phyloP scores from a whole-genome alignment of 768 basidiomycete genomes.

The Mrakia gelida region DNA sequence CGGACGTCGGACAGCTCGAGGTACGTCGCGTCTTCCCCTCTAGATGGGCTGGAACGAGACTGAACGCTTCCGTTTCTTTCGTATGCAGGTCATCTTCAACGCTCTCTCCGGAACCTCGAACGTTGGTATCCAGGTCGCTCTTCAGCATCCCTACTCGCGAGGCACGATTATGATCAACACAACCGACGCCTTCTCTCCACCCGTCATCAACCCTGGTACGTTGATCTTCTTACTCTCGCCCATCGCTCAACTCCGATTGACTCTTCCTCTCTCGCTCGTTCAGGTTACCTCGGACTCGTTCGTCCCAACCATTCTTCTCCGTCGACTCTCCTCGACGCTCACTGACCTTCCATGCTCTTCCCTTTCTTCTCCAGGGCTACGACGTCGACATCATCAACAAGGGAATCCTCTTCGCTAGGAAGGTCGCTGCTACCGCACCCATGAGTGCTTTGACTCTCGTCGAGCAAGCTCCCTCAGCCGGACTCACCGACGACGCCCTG shows the following conservation, averaged over 20 bases:
- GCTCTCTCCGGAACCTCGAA: slow-evolving; percentile 40
- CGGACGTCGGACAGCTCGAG: slow-evolving; percentile 31
- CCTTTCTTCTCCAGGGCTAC: not conserved
- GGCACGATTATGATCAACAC: slow-evolving; percentile 47
- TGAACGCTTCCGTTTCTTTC: no score
- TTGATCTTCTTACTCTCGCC: no score
- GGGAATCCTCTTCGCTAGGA: slow-evolving; percentile 15
- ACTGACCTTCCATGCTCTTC: not conserved
- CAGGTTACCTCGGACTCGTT: slow-evolving; percentile 50
- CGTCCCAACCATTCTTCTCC: not conserved
- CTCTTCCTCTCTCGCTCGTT: no score
- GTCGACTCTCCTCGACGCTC: no score
- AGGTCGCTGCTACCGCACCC: slow-evolving; percentile 14
- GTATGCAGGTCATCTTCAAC: slow-evolving; percentile 36
- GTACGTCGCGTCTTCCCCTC: no score
- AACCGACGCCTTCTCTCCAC: slow-evolving; percentile 57
- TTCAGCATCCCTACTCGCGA: slow-evolving; percentile 60
- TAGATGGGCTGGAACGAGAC: no score
- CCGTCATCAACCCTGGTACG: slow-evolving; percentile 57
- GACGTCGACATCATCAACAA: slow-evolving; percentile 25
- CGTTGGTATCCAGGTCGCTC: slow-evolving; percentile 60
- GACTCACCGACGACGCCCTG: not conserved
- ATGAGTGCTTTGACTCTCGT: slow-evolving; percentile 2
- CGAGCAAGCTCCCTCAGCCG: not conserved
- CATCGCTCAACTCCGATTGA: no score